Evolutionary conservation across 257 asterid species (phyloP).

Genomic region (Nicotiana tomentosiformis): DNA sequence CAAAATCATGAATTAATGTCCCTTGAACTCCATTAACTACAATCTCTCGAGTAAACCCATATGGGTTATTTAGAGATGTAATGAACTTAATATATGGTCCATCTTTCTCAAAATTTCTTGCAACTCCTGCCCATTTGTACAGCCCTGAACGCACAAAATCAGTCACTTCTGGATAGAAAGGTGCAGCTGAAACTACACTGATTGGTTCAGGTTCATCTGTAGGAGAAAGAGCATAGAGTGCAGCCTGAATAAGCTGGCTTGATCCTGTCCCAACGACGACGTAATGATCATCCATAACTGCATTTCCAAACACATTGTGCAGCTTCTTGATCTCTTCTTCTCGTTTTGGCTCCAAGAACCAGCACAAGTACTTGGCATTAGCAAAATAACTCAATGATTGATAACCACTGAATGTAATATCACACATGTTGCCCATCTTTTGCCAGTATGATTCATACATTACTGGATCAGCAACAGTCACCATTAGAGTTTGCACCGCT

Average conservation of each 20-base stretch:
- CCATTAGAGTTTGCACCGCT: too few species aligned
- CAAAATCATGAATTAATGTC: conserved; percentile 32
- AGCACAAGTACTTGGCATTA: conserved; percentile 41
- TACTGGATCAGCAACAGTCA: conserved; percentile 27
- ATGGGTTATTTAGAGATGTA: conserved; percentile 79
- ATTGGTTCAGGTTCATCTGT: background rate
- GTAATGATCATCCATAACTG: conserved; percentile 36
- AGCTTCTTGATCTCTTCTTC: conserved; percentile 51
- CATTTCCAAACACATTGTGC: conserved; percentile 58
- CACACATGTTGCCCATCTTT: conserved; percentile 24
- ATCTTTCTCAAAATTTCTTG: conserved; percentile 33
- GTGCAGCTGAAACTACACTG: too few species aligned
- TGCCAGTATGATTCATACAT: conserved; percentile 43
- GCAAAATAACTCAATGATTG: conserved; percentile 72
- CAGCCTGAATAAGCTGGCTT: conserved; percentile 75
- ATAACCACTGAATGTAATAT: conserved; percentile 27
- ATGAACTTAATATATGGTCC: conserved; percentile 66
- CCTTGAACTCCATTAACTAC: conserved; percentile 49
- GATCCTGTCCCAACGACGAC: conserved; percentile 73
- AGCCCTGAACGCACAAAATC: conserved; percentile 47
- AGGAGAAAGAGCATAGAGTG: conserved; percentile 53
- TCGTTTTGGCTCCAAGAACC: conserved; percentile 76
- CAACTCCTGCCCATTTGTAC: conserved; percentile 77
- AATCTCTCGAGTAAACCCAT: conserved; percentile 43
- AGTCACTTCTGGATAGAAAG: background rate